phyloP scores from a whole-genome alignment of 2,329 filamentous ascomycete genomes.

The Botrytis squamosa region DNA sequence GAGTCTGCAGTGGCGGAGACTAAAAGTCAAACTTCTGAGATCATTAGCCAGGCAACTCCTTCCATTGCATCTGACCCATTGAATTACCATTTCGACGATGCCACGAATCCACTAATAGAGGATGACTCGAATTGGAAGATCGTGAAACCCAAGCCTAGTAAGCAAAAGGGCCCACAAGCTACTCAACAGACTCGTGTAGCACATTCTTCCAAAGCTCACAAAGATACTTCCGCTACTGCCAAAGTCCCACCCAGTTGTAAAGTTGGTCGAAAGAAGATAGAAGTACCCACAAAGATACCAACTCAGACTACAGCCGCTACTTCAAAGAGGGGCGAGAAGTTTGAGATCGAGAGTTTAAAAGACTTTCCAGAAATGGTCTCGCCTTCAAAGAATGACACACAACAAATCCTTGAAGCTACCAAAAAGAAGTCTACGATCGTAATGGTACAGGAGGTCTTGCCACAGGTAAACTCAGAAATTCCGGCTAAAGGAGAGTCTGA shows the following conservation, averaged over 20 bases:
- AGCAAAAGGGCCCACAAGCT: not conserved
- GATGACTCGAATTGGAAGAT: constrained; percentile 6
- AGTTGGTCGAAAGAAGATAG: not conserved
- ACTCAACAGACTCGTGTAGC: not conserved
- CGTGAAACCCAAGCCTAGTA: constrained; percentile 4
- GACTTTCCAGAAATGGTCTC: not conserved
- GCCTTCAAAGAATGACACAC: not conserved
- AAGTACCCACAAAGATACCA: not conserved
- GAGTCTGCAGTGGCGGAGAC: not conserved
- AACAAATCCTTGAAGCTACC: no score
- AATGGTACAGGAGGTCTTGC: not conserved
- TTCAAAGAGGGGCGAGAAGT: not conserved
- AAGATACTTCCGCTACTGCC: not conserved
- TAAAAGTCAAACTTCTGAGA: not conserved
- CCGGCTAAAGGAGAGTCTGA: not conserved
- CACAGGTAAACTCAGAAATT: not conserved
- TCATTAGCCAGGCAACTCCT: not conserved
- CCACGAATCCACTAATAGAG: not conserved
- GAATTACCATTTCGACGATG: constrained; percentile 12
- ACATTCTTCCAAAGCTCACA: not conserved
- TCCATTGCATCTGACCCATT: constrained; percentile 16
- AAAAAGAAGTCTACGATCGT: not conserved
- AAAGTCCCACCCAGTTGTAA: not conserved
- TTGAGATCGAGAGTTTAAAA: not conserved
- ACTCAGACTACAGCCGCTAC: not conserved